Evolutionary conservation across 257 asterid species (phyloP), one percentile per base, ranked within the genome.

Genomic region (Rubia yunnanensis): DNA sequence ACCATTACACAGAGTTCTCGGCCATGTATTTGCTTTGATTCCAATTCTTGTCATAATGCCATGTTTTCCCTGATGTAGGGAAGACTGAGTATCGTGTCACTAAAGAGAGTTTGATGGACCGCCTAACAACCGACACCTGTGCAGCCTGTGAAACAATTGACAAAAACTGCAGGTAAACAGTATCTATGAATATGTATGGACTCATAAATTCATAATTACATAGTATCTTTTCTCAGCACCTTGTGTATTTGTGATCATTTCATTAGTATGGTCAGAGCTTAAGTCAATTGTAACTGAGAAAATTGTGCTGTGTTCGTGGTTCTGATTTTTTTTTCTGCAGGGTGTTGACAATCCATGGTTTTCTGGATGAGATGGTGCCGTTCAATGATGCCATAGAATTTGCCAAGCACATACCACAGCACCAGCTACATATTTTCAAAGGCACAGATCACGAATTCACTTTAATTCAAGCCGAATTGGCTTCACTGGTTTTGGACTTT

Each of bases 361-460:
- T 92, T 1, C 27, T 52, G 39, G 98, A 92, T 57, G 95, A 92
- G 74, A 61, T 76, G 64, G 96, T 92, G 22, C 87, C 94, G 2
- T 81, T 89, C 31, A 92, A 80, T 65, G 97, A 92, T 77, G 96
- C 95, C 2, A 7, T 23, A 22, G 85, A 85, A 66, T 87, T 89
- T 48, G 78, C 76, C 60, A 76, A 80, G 76, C 3, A 66, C 48
- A 74, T 89, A 60, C 69, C 72, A 1, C 86, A 84, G 73, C 95
- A 85, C 63, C 70, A 68, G 8, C 62, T 92, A 13, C 72, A 80
- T 67, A 78, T 92, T 71, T 80, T 85, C 34, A 77, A 82, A 81
- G 95, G 95, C 30, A 96, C 98, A 28, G 95, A 92, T 83, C 97
- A 92, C 60, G 90, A 89, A 61, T 89, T 70, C 79, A 85, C 98